Evolutionary conservation across 23 red algal genomes (phyloP).

Genomic region (Gracilariopsis chorda): DNA sequence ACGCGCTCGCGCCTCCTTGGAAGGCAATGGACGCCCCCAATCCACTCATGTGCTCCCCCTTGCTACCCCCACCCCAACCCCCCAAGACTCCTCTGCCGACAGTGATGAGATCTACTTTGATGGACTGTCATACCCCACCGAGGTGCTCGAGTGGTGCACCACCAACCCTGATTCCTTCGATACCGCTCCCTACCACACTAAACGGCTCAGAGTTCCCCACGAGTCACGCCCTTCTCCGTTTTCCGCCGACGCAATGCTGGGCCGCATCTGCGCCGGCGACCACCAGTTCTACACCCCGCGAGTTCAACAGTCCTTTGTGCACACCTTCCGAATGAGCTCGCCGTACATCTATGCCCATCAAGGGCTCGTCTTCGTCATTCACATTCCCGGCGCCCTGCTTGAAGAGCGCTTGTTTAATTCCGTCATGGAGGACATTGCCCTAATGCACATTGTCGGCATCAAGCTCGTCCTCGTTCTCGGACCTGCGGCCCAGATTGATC

Average conservation of each 20-base stretch:
- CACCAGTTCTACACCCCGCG: constrained; percentile 19
- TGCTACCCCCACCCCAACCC: background rate
- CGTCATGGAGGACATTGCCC: constrained; percentile 95
- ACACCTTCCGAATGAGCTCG: constrained; percentile 86
- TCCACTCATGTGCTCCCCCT: background rate
- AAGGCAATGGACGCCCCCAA: background rate
- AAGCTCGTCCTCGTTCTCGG: constrained; percentile 92
- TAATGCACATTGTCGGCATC: constrained; percentile 87
- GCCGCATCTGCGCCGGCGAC: constrained; percentile 21
- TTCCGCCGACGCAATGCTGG: background rate
- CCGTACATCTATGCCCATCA: constrained; percentile 84
- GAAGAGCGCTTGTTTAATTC: constrained; percentile 61
- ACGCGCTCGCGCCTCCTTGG: background rate
- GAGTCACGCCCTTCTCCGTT: constrained; percentile 3
- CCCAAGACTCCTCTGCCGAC: background rate
- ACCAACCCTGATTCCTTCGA: constrained; percentile 15
- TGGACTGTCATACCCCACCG: constrained; percentile 49
- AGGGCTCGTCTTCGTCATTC: constrained; percentile 90
- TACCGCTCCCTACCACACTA: background rate
- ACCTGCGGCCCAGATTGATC: constrained; percentile 71
- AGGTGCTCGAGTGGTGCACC: constrained; percentile 64
- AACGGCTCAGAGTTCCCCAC: background rate
- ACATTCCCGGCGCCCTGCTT: constrained; percentile 86
- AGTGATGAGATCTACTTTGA: constrained; percentile 50
- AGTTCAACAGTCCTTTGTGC: constrained; percentile 74